Conservation (phyloP, 345 rosid species). For the Hevea brasiliensis region DNA sequence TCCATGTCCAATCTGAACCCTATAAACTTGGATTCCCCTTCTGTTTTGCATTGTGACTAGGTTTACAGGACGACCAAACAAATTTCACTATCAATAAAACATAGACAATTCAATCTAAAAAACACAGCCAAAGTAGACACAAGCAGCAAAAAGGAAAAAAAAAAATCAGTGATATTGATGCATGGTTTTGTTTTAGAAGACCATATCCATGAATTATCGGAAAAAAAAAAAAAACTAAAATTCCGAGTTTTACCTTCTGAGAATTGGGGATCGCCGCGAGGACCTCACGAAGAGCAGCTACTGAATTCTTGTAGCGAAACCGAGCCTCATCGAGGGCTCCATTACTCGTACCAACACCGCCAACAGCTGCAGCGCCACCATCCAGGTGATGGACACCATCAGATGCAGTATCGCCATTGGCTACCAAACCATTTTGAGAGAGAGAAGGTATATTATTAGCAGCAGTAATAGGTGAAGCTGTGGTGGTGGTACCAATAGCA, state of each 20-base stretch:
- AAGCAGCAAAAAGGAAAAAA: no score
- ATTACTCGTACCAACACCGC: slow-evolving; percentile 45
- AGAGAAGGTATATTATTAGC: slow-evolving; percentile 28
- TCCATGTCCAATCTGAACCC: neutral
- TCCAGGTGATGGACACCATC: slow-evolving; percentile 56
- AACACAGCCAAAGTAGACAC: no score
- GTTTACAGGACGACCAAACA: neutral
- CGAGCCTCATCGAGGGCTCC: slow-evolving; percentile 87
- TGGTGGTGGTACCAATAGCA: slow-evolving; percentile 19
- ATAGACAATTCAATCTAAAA: no score
- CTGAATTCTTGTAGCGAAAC: slow-evolving; percentile 71
- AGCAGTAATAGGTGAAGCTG: slow-evolving; percentile 18
- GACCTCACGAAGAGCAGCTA: slow-evolving; percentile 86
- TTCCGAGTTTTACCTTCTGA: slow-evolving; percentile 51
- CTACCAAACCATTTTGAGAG: slow-evolving; percentile 16
- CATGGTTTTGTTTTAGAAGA: neutral
- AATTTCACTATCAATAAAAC: no score
- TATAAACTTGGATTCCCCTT: neutral
- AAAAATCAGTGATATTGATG: no score
- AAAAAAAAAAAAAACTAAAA: no score
- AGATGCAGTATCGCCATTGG: slow-evolving; percentile 39
- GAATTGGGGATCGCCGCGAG: slow-evolving; percentile 78
- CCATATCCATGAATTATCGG: no score
- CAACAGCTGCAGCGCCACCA: slow-evolving; percentile 36
- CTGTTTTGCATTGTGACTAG: neutral